phyloP scores from a whole-genome alignment of 2,329 filamentous ascomycete species.

The Aureobasidium sp. region DNA sequence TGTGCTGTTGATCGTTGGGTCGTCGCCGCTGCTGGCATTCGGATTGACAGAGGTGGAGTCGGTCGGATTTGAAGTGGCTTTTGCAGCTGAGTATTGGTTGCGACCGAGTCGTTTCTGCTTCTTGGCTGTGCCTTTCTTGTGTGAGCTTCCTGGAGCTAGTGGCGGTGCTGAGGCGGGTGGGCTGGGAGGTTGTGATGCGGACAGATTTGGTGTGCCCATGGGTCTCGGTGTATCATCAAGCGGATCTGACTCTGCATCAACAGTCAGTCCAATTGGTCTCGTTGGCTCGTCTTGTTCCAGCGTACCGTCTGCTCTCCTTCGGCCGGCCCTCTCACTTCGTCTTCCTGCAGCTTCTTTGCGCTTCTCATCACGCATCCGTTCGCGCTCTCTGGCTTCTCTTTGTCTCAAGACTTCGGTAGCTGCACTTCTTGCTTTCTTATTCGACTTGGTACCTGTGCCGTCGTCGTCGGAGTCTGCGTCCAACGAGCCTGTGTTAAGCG shows the following conservation, averaged over 20 bases:
- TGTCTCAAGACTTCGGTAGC: conserved; percentile 46
- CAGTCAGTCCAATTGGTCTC: conserved; percentile 17
- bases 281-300: background rate
- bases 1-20: conserved; percentile 16
- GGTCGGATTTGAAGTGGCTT: conserved; percentile 38
- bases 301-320: conserved; percentile 72
- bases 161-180: conserved; percentile 26
- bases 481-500: conserved; percentile 35
- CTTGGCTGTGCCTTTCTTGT: conserved; percentile 57
- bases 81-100: conserved; percentile 65
- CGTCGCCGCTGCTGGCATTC: conserved; percentile 24
- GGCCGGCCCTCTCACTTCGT: conserved; percentile 72
- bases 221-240: conserved; percentile 55
- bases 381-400: conserved; percentile 54
- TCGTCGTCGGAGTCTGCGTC: conserved; percentile 63
- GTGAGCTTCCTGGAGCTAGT: conserved; percentile 36
- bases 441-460: conserved; percentile 16
- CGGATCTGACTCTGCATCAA: conserved; percentile 57
- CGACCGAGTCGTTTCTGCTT: conserved; percentile 55
- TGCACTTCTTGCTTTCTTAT: conserved; percentile 37
- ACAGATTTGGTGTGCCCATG: conserved; percentile 26
- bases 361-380: conserved; percentile 61
- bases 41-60: conserved; percentile 12
- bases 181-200: conserved; percentile 32
- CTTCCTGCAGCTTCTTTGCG: conserved; percentile 67